Conservation (phyloP, 495 filamentous ascomycete genomes). For the Penicillium dipodomyicola region DNA sequence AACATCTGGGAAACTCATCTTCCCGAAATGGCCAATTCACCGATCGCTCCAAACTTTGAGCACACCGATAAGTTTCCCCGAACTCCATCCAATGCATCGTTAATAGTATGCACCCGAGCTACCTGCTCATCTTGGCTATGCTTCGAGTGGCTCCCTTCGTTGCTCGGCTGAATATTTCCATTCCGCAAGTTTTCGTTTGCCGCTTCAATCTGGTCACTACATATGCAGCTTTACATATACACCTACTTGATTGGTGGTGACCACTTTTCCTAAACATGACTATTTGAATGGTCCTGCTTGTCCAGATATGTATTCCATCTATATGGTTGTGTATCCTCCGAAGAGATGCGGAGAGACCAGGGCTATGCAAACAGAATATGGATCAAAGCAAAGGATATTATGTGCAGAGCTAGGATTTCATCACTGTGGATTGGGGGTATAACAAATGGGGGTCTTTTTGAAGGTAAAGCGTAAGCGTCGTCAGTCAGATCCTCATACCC, state of each 20-base stretch:
- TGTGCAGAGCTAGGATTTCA: slow-evolving; percentile 25
- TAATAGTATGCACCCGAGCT: no score
- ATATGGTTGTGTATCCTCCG: slow-evolving; percentile 23
- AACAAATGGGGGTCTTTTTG: slow-evolving; percentile 19
- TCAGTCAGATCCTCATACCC: slow-evolving; percentile 21
- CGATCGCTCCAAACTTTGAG: no score
- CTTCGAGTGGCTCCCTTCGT: no score
- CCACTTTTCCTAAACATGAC: not conserved
- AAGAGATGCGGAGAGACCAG: slow-evolving; percentile 13
- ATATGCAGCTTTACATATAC: not conserved
- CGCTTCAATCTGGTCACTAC: no score
- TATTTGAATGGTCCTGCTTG: not conserved
- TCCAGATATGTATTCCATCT: slow-evolving; percentile 21
- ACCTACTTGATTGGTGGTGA: not conserved
- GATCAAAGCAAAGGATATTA: slow-evolving; percentile 24
- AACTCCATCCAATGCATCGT: no score
- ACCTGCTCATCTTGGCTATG: no score
- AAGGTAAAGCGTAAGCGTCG: slow-evolving; percentile 21
- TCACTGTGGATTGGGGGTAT: slow-evolving; percentile 32
- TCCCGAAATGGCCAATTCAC: no score
- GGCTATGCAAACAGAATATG: slow-evolving; percentile 28
- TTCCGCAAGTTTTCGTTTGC: no score
- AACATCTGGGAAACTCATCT: no score
- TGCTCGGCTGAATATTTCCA: no score
- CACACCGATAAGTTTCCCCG: no score